Evolutionary conservation across 805 yeast species (phyloP).

Genomic region (Sungouiella thailandica): DNA sequence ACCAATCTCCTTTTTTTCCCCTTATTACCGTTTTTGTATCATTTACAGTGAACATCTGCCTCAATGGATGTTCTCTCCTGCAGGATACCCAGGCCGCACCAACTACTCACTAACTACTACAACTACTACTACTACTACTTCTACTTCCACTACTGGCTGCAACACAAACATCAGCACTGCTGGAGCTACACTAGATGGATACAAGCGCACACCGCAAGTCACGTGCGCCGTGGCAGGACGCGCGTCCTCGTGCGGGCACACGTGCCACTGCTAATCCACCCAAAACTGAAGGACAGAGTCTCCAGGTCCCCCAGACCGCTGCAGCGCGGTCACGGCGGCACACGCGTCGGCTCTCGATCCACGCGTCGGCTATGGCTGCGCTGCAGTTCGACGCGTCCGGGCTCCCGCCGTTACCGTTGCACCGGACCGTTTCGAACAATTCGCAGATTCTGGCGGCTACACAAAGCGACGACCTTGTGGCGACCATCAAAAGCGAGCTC

Average conservation of each 20-base stretch:
- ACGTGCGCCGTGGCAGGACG: conserved; percentile 39
- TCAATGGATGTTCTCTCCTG: no score
- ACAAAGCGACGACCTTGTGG: conserved; percentile 9
- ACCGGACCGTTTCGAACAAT: conserved; percentile 10
- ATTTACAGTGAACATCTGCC: no score
- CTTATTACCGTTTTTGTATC: no score
- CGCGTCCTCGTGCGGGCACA: conserved; percentile 1
- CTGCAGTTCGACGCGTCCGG: conserved; percentile 7
- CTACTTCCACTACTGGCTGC: no score
- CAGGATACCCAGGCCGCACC: no score
- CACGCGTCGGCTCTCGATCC: conserved; percentile 16
- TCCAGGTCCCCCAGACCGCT: conserved; percentile 7
- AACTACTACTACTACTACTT: no score
- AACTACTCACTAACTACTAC: no score
- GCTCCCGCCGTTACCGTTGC: conserved; percentile 15
- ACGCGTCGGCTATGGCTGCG: conserved; percentile 12
- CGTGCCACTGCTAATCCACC: conserved; percentile 9
- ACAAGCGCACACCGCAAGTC: conserved; percentile 34
- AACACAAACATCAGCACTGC: no score
- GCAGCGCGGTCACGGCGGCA: conserved; percentile 9
- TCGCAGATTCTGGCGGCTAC: conserved; percentile 9
- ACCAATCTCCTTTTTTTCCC: no score
- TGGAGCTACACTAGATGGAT: conserved; percentile 26
- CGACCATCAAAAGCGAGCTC: conserved; percentile 34
- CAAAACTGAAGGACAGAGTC: conserved; percentile 1